Evolutionary conservation across 192 early-diverging fungal genomes (phyloP), one percentile per base, ranked within the genome.

Genomic region (Lobosporangium transversale): DNA sequence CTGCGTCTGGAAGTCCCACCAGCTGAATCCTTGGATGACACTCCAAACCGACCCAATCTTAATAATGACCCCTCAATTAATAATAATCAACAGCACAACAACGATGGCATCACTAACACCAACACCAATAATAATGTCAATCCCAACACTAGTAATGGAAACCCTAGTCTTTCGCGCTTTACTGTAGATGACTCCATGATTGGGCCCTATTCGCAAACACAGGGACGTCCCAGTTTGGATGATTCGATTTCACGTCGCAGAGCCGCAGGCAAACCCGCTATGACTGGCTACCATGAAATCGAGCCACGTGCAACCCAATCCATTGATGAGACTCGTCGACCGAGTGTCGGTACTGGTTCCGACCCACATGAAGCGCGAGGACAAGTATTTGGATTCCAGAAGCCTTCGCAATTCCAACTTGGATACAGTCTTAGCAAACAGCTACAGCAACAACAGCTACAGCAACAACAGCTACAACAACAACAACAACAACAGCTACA

Each of bases 291-390:
- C 0, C 45, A 58, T 24, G 48, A 51, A 17, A 44, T 53, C 2
- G 64, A 67, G 20, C 45, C 59, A 7, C 57, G 73, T 21, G 51
- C 53, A 9, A 62, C 58, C 14, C 65, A 76, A 2, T 76, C 73
- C 1, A 62, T 67, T 26, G 73, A 76, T 27, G 73, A 76, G 30
- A 67, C 70, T 4, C 62, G 70, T 17, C 62, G 63, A 14, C 51
- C 70, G 14, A 57, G 27, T 15, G 8, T 40, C 4, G 2, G 21
- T 12, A 57, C 37, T 7, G 37, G 37, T 7, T 10, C 37, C 7
- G 37, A 14, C 14, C 8, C 37, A 10, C 37, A 7, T 40, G 7
- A 10, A 40, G 37, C 7, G 7, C 8, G 8, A 40, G 62, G 51
- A 4, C 70, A 59, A 35, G 1, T 17, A n/a, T 30, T 17, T 11